Conservation (phyloP, 352 stramenopile species). For the Nothophytophthora sp. region DNA sequence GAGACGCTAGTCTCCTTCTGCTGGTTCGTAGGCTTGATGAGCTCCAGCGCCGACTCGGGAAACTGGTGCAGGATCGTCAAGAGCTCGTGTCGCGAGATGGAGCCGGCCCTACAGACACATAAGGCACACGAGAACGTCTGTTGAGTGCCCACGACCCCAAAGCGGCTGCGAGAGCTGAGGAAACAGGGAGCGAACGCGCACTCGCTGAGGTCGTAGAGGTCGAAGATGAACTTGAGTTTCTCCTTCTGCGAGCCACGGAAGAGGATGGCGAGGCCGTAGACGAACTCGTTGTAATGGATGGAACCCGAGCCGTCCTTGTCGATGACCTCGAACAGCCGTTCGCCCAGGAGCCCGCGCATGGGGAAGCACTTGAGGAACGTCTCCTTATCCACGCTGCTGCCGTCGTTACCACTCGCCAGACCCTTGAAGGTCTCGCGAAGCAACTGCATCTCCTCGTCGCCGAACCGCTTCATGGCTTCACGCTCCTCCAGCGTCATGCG, state of each 20-base stretch:
- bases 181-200: too few species aligned
- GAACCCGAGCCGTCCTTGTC: conserved; percentile 88
- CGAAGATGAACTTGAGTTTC: conserved; percentile 94
- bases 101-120: conserved; percentile 50
- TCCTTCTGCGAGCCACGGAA: conserved; percentile 87
- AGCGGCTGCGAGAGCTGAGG: too few species aligned
- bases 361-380: conserved; percentile 95
- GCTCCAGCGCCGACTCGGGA: conserved; percentile 65
- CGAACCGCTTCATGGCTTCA: conserved; percentile 77
- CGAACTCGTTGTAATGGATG: conserved; percentile 93
- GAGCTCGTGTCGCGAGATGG: conserved; percentile 86
- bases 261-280: conserved; percentile 87
- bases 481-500: conserved; percentile 54
- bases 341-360: conserved; percentile 88
- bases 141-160: too few species aligned
- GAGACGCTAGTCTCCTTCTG: conserved; percentile 12
- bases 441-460: conserved; percentile 75
- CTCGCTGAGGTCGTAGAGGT: conserved; percentile 91
- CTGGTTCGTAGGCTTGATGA: conserved; percentile 43
- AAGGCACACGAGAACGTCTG: too few species aligned
- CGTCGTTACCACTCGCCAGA: conserved; percentile 61
- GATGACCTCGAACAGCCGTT: conserved; percentile 93
- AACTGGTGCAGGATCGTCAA: conserved; percentile 88
- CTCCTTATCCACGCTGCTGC: conserved; percentile 87
- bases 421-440: conserved; percentile 84